phyloP scores from a whole-genome alignment of 2,329 filamentous ascomycete genomes.

The Diaporthe destruens region DNA sequence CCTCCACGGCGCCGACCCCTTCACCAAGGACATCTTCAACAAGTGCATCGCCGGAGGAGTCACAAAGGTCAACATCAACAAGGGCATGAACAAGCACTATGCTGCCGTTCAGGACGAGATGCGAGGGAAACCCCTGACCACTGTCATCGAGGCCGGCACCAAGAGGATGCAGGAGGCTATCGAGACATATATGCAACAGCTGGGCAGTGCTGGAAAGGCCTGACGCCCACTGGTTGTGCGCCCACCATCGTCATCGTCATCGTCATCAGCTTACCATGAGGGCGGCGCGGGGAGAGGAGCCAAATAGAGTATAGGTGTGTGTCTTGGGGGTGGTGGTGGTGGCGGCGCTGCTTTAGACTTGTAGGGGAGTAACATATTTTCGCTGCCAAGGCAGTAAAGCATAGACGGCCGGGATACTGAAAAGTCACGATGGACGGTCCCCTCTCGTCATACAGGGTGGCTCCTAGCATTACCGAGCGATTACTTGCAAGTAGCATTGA shows the following conservation, averaged over 20 bases:
- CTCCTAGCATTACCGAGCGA: neutral
- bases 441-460: neutral
- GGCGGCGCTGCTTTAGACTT: no score
- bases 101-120: conserved; percentile 59
- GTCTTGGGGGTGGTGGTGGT: no score
- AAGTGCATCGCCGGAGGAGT: conserved; percentile 60
- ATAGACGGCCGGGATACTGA: neutral
- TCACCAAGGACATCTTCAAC: conserved; percentile 58
- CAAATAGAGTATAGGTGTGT: no score
- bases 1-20: conserved; percentile 63
- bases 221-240: conserved; percentile 39
- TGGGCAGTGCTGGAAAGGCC: conserved; percentile 61
- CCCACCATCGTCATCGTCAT: neutral
- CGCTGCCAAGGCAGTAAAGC: no score
- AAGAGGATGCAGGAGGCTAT: conserved; percentile 61
- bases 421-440: neutral
- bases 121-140: conserved; percentile 60
- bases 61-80: conserved; percentile 65
- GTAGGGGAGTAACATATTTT: no score
- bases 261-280: no score
- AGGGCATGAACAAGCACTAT: conserved; percentile 64
- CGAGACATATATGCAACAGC: conserved; percentile 59
- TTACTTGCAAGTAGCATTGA: neutral
- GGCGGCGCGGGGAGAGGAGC: no score
- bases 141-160: conserved; percentile 61